phyloP scores from a whole-genome alignment of 148 eudicot species.

The Rhododendron vialii region DNA sequence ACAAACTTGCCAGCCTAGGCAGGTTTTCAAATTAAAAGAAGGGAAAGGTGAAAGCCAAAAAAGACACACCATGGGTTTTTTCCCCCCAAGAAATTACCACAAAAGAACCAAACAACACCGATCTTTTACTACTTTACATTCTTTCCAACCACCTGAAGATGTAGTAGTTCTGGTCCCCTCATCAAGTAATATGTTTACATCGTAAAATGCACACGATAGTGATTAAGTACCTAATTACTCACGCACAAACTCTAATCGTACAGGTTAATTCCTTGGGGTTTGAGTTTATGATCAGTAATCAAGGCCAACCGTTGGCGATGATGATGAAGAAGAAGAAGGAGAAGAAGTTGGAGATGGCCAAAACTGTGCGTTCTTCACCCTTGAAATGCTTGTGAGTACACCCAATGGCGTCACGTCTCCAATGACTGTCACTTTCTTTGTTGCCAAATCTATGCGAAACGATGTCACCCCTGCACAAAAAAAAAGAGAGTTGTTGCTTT shows the following conservation, averaged over 20 bases:
- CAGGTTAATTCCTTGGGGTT: neutral
- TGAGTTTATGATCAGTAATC: neutral
- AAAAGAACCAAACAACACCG: slow-evolving; percentile 10
- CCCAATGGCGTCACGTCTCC: slow-evolving; percentile 68
- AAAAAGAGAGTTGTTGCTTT: neutral
- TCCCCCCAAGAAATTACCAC: slow-evolving; percentile 7
- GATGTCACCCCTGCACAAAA: slow-evolving; percentile 63
- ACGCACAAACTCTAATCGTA: slow-evolving; percentile 2
- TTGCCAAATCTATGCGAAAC: slow-evolving; percentile 59
- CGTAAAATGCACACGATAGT: neutral
- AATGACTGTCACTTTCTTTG: slow-evolving; percentile 68
- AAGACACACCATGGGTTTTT: slow-evolving; percentile 10
- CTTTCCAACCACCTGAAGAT: slow-evolving; percentile 8
- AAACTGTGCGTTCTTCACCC: slow-evolving; percentile 78
- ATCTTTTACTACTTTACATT: slow-evolving; percentile 15
- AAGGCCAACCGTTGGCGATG: slow-evolving; percentile 19
- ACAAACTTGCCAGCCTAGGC: slow-evolving; percentile 7
- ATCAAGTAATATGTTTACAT: neutral
- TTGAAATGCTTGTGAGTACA: slow-evolving; percentile 70
- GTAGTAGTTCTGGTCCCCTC: neutral
- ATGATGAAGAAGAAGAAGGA: slow-evolving; percentile 33
- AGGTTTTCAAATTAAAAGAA: slow-evolving; percentile 3
- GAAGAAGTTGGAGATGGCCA: slow-evolving; percentile 63
- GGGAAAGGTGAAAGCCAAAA: slow-evolving; percentile 2
- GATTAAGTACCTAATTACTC: slow-evolving; percentile 1